Evolutionary conservation across 2,329 filamentous ascomycete genomes (phyloP), one percentile per base, ranked within the genome.

Genomic region (Harringtonia aguacate): DNA sequence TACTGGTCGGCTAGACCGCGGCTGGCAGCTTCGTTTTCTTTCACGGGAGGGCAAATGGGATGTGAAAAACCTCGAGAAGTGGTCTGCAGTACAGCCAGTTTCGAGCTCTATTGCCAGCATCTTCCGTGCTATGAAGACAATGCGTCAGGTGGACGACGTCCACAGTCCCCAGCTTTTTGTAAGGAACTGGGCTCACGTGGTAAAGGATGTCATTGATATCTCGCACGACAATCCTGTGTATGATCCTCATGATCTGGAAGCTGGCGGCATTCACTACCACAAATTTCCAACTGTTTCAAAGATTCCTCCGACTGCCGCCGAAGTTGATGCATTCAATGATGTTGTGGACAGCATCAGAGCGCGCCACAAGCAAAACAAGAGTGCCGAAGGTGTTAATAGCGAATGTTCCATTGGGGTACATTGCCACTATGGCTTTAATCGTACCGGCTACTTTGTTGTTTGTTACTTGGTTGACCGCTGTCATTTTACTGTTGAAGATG

Each of bases 1-100:
- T 43, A 89, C 89, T 10, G 73, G 79, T 10, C 79, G 88, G 9
- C 73, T 95, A 14, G 85, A 80, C 1, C 76, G 90, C 24, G 86
- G 83, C 36, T 97, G 90, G 89, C 90, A 97, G 62, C 70, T 97
- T 15, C 84, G 90, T 54, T 83, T 92, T 55, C 77, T 97, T 21
- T 86, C 84, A 3, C 86, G 84, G 2, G 85, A 88, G 52, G 89
- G 89, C 4, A 97, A 97, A 65, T 97, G 90, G 90, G 90, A 95
- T 57, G 87, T 97, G 52, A 97, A 97, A 66, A 97, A 97, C 56
- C 71, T 95, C 12, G 79, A 76, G 47, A 97, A 97, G 58, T 97
- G 90, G 90, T 76, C 86, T 60, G 79, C 78, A 17, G 84, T 94
- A 1, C 63, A 68, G 2, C 84, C 88, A 0, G 85, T 94, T 1